phyloP scores from a whole-genome alignment of 1,139 yeast genomes.

The Geotrichum cucujoidarum region DNA sequence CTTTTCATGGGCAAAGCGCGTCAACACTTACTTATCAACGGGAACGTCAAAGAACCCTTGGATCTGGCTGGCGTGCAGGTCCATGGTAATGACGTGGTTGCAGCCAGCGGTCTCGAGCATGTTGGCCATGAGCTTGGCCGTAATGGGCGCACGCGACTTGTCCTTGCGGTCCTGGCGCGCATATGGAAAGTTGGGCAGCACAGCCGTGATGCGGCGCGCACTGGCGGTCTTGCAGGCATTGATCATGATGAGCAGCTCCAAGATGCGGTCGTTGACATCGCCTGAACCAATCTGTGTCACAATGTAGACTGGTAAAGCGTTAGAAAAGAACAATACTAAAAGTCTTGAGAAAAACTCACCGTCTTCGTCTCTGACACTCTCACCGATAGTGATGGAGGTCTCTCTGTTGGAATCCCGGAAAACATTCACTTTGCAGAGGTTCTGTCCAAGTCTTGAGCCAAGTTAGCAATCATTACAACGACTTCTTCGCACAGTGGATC shows the following conservation, averaged over 20 bases:
- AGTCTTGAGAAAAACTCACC: slow-evolving; percentile 22
- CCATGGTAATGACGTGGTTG: slow-evolving; percentile 96
- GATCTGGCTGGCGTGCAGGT: slow-evolving; percentile 93
- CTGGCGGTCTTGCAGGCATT: slow-evolving; percentile 95
- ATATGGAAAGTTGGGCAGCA: slow-evolving; percentile 91
- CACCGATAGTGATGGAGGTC: slow-evolving; percentile 88
- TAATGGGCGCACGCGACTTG: slow-evolving; percentile 93
- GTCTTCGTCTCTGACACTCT: slow-evolving; percentile 95
- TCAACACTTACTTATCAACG: slow-evolving; percentile 61
- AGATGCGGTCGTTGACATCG: slow-evolving; percentile 74
- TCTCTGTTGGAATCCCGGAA: slow-evolving; percentile 59
- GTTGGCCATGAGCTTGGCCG: slow-evolving; percentile 94
- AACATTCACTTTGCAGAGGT: slow-evolving; percentile 42
- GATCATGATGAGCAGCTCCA: slow-evolving; percentile 85
- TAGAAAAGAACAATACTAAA: too few relatives aligned
- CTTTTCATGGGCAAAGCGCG: neutral
- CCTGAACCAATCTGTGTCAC: slow-evolving; percentile 90
- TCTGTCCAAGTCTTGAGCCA: slow-evolving; percentile 37
- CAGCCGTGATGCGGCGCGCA: slow-evolving; percentile 92
- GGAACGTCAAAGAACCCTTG: slow-evolving; percentile 97
- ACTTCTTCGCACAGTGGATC: neutral
- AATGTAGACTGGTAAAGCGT: slow-evolving; percentile 51
- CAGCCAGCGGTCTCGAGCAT: slow-evolving; percentile 95
- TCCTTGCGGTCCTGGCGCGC: slow-evolving; percentile 98
- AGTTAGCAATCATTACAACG: neutral